Evolutionary conservation across 2,329 filamentous ascomycete genomes (phyloP).

Genomic region (Colletotrichum lentis): DNA sequence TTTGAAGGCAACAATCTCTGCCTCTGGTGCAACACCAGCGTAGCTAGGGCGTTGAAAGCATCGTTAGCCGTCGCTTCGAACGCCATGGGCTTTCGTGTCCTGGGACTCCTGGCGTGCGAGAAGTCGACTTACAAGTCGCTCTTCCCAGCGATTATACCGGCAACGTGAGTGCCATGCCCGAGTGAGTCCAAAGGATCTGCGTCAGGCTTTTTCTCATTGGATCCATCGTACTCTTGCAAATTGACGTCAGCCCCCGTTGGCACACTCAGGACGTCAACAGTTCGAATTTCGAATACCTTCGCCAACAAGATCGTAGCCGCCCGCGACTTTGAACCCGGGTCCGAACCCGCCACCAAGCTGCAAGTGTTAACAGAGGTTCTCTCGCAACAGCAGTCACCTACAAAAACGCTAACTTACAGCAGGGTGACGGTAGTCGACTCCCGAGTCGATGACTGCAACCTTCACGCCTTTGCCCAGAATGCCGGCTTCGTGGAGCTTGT

Average conservation of each 20-base stretch:
- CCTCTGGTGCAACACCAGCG: constrained; percentile 42
- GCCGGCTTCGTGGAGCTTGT: constrained; percentile 37
- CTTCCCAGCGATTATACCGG: constrained; percentile 43
- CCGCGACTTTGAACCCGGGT: constrained; percentile 40
- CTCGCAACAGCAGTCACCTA: not conserved
- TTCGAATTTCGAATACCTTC: constrained; percentile 15
- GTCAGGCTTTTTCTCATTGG: constrained; percentile 36
- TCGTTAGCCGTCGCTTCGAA: too few species aligned
- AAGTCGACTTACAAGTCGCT: constrained; percentile 28
- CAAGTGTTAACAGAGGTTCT: not conserved
- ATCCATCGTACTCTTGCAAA: constrained; percentile 27
- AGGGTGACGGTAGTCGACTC: constrained; percentile 38
- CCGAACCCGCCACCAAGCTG: constrained; percentile 45
- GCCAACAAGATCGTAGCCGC: constrained; percentile 42
- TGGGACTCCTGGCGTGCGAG: not conserved
- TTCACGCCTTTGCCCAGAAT: constrained; percentile 39
- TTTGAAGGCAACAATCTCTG: constrained; percentile 41
- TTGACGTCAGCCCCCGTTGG: not conserved
- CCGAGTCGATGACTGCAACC: constrained; percentile 39
- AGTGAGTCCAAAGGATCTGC: constrained; percentile 41
- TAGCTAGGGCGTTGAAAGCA: constrained; percentile 12
- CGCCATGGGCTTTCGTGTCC: not conserved
- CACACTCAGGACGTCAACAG: rapidly evolving
- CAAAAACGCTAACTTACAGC: constrained; percentile 25
- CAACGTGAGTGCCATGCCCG: constrained; percentile 43